Conservation (phyloP, 352 stramenopile species). For the Phytophthora cajani region DNA sequence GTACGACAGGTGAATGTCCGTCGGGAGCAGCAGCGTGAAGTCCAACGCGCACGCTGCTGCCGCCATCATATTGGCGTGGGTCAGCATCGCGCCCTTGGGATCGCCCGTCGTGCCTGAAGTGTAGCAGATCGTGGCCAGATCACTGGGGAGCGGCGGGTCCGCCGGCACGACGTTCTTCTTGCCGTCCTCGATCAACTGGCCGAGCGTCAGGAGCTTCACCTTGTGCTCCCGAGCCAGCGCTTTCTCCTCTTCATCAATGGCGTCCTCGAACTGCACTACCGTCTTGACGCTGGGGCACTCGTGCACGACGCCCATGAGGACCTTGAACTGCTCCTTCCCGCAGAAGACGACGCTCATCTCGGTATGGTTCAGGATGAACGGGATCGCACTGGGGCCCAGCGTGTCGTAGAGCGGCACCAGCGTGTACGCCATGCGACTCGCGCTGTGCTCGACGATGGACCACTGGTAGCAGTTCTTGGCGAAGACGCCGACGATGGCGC, state of each 20-base stretch:
- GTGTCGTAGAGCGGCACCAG: constrained; percentile 67
- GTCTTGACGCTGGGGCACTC: constrained; percentile 54
- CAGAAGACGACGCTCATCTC: constrained; percentile 74
- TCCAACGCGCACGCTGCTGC: constrained; percentile 9
- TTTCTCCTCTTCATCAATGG: constrained; percentile 42
- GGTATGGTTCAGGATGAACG: constrained; percentile 80
- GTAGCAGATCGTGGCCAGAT: constrained; percentile 94
- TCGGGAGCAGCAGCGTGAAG: constrained; percentile 11
- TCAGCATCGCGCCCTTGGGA: constrained; percentile 72
- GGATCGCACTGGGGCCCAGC: constrained; percentile 60
- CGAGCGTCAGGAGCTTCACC: constrained; percentile 45
- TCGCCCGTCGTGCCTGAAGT: constrained; percentile 75
- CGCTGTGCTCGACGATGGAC: constrained; percentile 62
- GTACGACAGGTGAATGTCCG: constrained; percentile 86
- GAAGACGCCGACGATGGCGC: constrained; percentile 71
- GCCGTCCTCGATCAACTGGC: constrained; percentile 39
- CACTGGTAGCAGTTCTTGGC: constrained; percentile 77
- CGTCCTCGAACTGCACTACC: constrained; percentile 58
- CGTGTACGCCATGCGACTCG: constrained; percentile 69
- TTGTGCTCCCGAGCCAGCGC: constrained; percentile 35
- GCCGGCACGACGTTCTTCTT: constrained; percentile 51
- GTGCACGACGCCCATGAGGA: constrained; percentile 52
- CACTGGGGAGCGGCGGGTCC: constrained; percentile 52
- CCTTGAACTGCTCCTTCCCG: constrained; percentile 57
- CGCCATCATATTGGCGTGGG: constrained; percentile 54